A percentile compares a stretch with the other conserved stretches of the same genome.
phyloP scores from a whole-genome alignment of 2,329 filamentous ascomycete genomes.

The Xylariaceae sp. region DNA sequence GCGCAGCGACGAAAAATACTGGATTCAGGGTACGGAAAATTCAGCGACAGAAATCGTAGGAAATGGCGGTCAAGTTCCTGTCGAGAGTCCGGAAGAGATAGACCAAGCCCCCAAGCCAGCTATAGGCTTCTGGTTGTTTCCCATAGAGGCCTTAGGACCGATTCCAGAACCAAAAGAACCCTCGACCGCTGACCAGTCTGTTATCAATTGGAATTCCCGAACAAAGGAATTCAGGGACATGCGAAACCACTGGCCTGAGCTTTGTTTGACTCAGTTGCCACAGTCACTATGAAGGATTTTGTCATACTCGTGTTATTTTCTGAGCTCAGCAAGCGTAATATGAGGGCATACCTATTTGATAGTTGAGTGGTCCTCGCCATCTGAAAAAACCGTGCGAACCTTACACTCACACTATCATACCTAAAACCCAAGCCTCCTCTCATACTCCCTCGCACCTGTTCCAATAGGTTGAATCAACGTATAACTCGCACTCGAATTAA shows the following conservation, averaged over 20 bases:
- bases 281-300: too few relatives aligned
- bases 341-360: too few relatives aligned
- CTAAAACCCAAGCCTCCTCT: conserved; percentile 15
- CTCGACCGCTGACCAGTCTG: too few relatives aligned
- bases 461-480: conserved; percentile 42
- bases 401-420: too few relatives aligned
- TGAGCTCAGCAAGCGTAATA: too few relatives aligned
- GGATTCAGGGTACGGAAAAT: not conserved
- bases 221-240: conserved; percentile 7
- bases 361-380: too few relatives aligned
- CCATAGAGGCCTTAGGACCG: conserved; percentile 11
- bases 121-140: conserved; percentile 14
- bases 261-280: conserved; percentile 4
- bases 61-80: not conserved
- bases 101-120: conserved; percentile 7
- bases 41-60: too few relatives aligned
- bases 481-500: conserved; percentile 34
- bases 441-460: conserved; percentile 12
- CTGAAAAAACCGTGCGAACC: too few relatives aligned
- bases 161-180: too few relatives aligned
- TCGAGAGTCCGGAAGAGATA: conserved; percentile 11
- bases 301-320: too few relatives aligned
- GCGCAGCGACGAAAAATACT: conserved; percentile 2
- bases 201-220: not conserved
- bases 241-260: conserved; percentile 9